phyloP scores from a whole-genome alignment of 139 green algal species.

The Closterium sp. region DNA sequence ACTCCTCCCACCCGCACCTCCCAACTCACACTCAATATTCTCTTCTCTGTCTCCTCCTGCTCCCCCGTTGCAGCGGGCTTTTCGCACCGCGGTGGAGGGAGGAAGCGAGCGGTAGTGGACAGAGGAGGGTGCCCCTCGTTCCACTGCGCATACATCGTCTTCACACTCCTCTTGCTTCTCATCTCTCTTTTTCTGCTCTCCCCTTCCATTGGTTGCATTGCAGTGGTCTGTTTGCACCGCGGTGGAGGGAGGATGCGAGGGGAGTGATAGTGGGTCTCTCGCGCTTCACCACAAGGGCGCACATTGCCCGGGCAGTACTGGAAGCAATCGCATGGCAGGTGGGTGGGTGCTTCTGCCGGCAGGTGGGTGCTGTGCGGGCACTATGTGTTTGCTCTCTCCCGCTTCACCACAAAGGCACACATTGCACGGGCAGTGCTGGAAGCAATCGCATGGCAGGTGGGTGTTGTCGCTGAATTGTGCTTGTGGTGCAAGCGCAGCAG shows the following conservation, averaged over 20 bases:
- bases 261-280: constrained; percentile 84
- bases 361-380: too few relatives aligned
- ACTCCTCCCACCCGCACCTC: too few relatives aligned
- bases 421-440: constrained; percentile 11
- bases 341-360: not conserved
- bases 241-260: constrained; percentile 82
- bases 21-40: too few relatives aligned
- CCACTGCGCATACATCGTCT: too few relatives aligned
- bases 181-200: not conserved
- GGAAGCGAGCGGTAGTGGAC: constrained; percentile 74
- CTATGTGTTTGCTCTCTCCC: too few relatives aligned
- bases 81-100: constrained; percentile 87
- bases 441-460: too few relatives aligned
- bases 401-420: too few relatives aligned
- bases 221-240: constrained; percentile 85
- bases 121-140: too few relatives aligned
- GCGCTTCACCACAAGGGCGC: constrained; percentile 63
- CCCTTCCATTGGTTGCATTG: too few relatives aligned
- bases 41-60: too few relatives aligned
- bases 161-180: not conserved
- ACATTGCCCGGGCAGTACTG: constrained; percentile 84
- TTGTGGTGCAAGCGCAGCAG: too few relatives aligned
- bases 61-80: constrained; percentile 60
- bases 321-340: constrained; percentile 92
- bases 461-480: too few relatives aligned